Conservation (phyloP, 305 asterid genomes). For the Striga hermonthica region DNA sequence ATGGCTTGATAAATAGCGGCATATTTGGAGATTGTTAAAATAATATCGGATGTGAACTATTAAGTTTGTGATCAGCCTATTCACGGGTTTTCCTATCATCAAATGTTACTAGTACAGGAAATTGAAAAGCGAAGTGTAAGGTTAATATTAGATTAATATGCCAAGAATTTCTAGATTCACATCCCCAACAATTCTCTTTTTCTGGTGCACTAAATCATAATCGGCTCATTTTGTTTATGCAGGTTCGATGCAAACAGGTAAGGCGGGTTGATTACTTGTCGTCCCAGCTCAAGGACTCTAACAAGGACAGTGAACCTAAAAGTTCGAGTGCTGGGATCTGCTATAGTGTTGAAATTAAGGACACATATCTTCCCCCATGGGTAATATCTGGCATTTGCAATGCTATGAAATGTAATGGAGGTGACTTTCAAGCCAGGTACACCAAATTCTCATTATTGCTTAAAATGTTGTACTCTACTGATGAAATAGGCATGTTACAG, state of each 20-base stretch:
- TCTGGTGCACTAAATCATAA: neutral
- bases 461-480: slow-evolving; percentile 1
- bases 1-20: slow-evolving; percentile 9
- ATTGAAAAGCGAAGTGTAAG: neutral
- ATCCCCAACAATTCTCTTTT: neutral
- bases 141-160: slow-evolving; percentile 6
- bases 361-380: slow-evolving; percentile 89
- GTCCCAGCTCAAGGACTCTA: slow-evolving; percentile 44
- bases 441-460: slow-evolving; percentile 27
- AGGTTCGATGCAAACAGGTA: slow-evolving; percentile 89
- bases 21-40: neutral
- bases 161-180: neutral
- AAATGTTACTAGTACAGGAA: slow-evolving; percentile 16
- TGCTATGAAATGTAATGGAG: slow-evolving; percentile 60
- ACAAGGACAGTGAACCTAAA: slow-evolving; percentile 36
- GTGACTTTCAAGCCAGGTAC: slow-evolving; percentile 81
- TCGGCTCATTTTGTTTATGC: slow-evolving; percentile 34
- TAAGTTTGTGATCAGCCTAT: neutral
- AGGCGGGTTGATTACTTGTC: slow-evolving; percentile 55
- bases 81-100: slow-evolving; percentile 8
- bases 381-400: slow-evolving; percentile 62
- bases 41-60: neutral
- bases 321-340: slow-evolving; percentile 60
- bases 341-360: slow-evolving; percentile 75
- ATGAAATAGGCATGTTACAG: slow-evolving; percentile 10